Base-by-base conservation (phyloP, 352 stramenopile species). In the Elongisporangium senticosum region DNA sequence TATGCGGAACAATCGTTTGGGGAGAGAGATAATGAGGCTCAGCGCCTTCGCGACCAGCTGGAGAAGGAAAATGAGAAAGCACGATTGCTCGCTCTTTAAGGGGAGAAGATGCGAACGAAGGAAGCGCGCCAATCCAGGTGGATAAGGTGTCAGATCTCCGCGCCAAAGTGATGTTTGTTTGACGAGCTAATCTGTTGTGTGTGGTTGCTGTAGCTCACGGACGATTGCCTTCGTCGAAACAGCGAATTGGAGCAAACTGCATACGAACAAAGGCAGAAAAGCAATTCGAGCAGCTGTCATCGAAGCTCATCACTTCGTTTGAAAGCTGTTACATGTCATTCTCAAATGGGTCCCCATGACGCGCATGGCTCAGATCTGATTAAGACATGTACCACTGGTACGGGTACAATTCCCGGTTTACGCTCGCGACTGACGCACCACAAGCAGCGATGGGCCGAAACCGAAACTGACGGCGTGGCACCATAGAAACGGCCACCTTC, bases 191-290 rank as follows among this genome's bases (percentile, higher is more conserved):
- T 54, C 17, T 39, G 56, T 49, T 24, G 6, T 40, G 14, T 39
- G 17, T 58, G 53, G 51, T 24, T 70, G 17, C 50, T 33, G 19
- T 66, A 94, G 83, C 71, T 89, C 39, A 71, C 79, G 7, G 81
- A 90, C 55, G 69, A 86, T 37, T 92, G 89, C 51, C 58, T 89
- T 26, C 69, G 75, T 48, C 75, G 79, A 22, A 95, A 95, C 40
- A 61, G 71, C 47, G 71, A 89, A 37, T 51, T 91, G 24, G 72
- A 79, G 33, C 72, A 87, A 49, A 78, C 87, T 28, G 73, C 74
- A 15, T 71, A 71, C 14, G 68, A 70, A 4, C 79, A 75, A 19
- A 72, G 87, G 51, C 75, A 87, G 55, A 73, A 76, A 69, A 87
- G 40, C 67, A 79, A 43, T 93, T 92, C 40, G 70, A 90, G 21